phyloP scores from a whole-genome alignment of 352 stramenopile species.

The Pythium diclinum region DNA sequence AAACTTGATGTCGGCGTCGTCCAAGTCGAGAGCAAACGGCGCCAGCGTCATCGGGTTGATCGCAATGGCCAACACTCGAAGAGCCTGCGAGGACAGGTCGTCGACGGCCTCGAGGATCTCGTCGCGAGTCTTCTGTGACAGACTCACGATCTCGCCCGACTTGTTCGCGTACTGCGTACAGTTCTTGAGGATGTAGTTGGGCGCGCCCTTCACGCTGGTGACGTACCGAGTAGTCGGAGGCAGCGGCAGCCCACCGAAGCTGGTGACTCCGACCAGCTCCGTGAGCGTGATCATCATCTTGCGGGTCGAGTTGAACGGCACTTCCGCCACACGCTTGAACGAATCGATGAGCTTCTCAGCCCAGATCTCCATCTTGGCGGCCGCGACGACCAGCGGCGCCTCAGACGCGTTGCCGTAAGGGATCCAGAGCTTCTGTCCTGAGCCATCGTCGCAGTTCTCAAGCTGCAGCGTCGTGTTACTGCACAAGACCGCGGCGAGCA shows the following conservation, averaged over 20 bases:
- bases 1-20: constrained; percentile 33
- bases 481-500: constrained; percentile 40
- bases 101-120: constrained; percentile 34
- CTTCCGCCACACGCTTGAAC: constrained; percentile 67
- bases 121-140: constrained; percentile 17
- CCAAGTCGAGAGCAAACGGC: constrained; percentile 31
- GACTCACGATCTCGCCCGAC: constrained; percentile 21
- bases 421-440: constrained; percentile 22
- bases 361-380: constrained; percentile 41
- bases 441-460: constrained; percentile 16
- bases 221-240: constrained; percentile 10
- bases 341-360: constrained; percentile 22
- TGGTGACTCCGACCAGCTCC: constrained; percentile 6
- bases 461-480: constrained; percentile 44
- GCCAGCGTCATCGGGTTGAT: constrained; percentile 37
- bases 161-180: constrained; percentile 16
- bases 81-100: constrained; percentile 35
- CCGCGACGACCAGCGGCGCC: constrained; percentile 40
- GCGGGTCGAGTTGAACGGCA: constrained; percentile 90
- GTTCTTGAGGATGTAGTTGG: constrained; percentile 32
- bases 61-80: constrained; percentile 66
- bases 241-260: constrained; percentile 15
- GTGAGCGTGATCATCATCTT: constrained; percentile 85
- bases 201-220: constrained; percentile 28
- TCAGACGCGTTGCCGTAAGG: constrained; percentile 42